Evolutionary conservation across 345 rosid genomes (phyloP).

Genomic region (Brassica nigra): DNA sequence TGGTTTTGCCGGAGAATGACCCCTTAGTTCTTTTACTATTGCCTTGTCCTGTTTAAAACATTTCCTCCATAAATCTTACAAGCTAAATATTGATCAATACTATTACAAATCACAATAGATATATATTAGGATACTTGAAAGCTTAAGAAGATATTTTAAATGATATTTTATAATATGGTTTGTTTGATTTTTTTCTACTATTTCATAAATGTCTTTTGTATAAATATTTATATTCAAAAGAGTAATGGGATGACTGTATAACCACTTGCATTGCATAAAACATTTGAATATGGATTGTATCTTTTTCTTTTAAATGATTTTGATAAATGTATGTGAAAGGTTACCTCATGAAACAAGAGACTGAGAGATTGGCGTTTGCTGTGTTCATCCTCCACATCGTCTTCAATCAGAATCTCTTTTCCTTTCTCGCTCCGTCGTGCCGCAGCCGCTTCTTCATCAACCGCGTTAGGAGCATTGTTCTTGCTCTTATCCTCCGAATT

Average conservation of each 20-base stretch:
- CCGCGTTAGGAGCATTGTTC: not conserved
- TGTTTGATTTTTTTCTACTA: not conserved
- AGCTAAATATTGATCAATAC: not conserved
- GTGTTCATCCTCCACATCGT: constrained; percentile 25
- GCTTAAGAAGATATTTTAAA: not conserved
- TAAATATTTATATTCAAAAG: not conserved
- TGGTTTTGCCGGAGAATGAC: constrained; percentile 13
- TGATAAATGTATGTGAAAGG: not conserved
- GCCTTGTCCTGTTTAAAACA: constrained; percentile 16
- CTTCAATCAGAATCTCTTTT: constrained; percentile 41
- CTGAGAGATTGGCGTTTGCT: constrained; percentile 39
- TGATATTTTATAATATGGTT: not conserved
- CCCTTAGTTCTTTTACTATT: not conserved
- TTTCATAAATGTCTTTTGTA: not conserved
- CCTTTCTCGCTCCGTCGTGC: constrained; percentile 42
- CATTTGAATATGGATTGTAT: not conserved
- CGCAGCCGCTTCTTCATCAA: constrained; percentile 18
- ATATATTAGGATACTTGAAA: not conserved
- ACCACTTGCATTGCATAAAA: not conserved
- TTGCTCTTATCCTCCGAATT: not conserved
- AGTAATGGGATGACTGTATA: not conserved
- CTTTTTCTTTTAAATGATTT: not conserved
- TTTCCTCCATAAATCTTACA: constrained; percentile 6
- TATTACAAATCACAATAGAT: too few relatives aligned
- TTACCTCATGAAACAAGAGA: constrained; percentile 40